phyloP scores from a whole-genome alignment of 2,329 filamentous ascomycete genomes.

The Monilinia fructicola region DNA sequence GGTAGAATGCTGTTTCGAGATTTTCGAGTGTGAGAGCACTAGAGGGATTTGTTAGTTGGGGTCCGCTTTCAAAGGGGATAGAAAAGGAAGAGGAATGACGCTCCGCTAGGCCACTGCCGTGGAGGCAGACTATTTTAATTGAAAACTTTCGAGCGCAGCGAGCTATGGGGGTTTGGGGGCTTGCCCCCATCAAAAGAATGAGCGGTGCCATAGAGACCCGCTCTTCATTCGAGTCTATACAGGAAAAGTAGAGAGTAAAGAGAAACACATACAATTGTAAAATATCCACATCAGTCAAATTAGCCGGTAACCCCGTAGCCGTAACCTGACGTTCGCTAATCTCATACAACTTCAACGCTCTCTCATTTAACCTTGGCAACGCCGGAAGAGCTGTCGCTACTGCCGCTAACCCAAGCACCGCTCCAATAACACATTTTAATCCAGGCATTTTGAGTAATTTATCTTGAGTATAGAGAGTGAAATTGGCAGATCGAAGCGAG shows the following conservation, averaged over 20 bases:
- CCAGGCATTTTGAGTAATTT: conserved; percentile 34
- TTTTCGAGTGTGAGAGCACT: conserved; percentile 73
- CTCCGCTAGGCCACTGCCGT: background rate
- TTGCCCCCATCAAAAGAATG: background rate
- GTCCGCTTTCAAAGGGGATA: too few species aligned
- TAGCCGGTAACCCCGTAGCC: conserved; percentile 40
- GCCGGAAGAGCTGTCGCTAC: conserved; percentile 37
- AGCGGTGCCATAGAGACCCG: background rate
- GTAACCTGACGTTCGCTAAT: conserved; percentile 35
- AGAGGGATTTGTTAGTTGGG: conserved; percentile 16
- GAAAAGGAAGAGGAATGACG: background rate
- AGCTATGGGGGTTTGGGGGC: background rate
- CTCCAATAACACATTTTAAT: conserved; percentile 37
- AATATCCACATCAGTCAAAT: conserved; percentile 52
- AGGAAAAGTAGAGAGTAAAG: too few species aligned
- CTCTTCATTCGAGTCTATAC: background rate
- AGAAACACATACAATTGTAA: conserved; percentile 50
- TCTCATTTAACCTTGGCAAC: conserved; percentile 33
- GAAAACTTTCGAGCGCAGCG: background rate
- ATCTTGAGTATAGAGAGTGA: background rate
- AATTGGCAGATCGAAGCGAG: background rate
- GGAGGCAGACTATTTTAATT: background rate
- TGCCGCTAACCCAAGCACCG: conserved; percentile 34
- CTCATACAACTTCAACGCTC: conserved; percentile 35
- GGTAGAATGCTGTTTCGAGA: conserved; percentile 72